Base-by-base conservation (phyloP, 192 early-diverging fungal genomes). In the Coemansia sp. region DNA sequence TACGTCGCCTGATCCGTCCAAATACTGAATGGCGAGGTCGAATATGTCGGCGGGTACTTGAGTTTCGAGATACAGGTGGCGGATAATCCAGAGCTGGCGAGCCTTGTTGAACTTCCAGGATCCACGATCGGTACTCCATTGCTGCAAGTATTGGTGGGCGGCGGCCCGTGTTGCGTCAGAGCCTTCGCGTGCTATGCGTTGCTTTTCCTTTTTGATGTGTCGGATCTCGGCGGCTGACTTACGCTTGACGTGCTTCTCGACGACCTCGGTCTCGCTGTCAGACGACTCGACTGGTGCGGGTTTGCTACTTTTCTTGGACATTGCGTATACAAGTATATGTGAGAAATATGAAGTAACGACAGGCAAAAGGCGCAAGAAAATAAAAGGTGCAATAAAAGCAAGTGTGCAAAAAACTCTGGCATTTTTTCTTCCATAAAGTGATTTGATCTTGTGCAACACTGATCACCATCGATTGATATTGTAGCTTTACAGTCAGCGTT, bases 51-150 rank as follows among this genome's bases (percentile, higher is more conserved):
- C 39, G 31, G 80, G 80, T 11, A 83, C 47, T 9, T 61, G 68
- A 16, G 66, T 41, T 27, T 74, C 75, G 13, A 66, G 33, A 50
- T 84, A 84, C n/a, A 84, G 39, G 61, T 84, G 76, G 4, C 72
- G 73, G 33, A 79, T 43, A 10, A 84, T 38, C 81, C 81, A 84
- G 34, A 75, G 67, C 40, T 84, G 77, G 58, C 66, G 71, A n/a
- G 76, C 74, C 49, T 79, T 79, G 68, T 72, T 79, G 67, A 84
- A 84, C 34, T 84, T 84, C 81, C 81, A 84, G 2, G 62, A 13
- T 0, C 10, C 46, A 6, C 63, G 71, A n/a, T 61, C 34, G 12
- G 44, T 20, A 16, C 52, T 52, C 73, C 73, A 84, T 38, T 72
- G 60, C 46, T 68, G 13, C 12, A 84, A 53, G 44, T 84, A 84